A percentile compares a stretch with the other conserved stretches of the same genome.
These are phyloP conservation scores for Calocera cornea DNA, from an alignment of 768 basidiomycete species.

Conservation along the genomic window DNA sequence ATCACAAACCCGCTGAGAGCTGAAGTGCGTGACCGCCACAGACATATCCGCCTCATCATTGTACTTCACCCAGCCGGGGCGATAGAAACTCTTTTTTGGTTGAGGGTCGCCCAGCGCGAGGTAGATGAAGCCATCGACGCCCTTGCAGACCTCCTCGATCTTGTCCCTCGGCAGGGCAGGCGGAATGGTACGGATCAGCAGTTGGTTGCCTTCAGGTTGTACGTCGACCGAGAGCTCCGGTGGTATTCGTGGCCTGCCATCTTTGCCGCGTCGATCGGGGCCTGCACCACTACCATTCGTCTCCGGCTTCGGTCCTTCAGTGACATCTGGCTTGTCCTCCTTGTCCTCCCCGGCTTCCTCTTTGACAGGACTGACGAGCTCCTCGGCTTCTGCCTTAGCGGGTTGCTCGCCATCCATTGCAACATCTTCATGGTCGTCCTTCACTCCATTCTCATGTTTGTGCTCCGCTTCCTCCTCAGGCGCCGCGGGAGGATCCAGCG, in stretches of 20 bases:
- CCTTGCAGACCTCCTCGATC: slow-evolving; percentile 73
- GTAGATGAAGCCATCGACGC: slow-evolving; percentile 70
- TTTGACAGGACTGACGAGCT: not conserved
- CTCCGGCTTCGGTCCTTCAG: slow-evolving; percentile 52
- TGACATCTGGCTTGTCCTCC: slow-evolving; percentile 32
- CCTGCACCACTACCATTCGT: slow-evolving; percentile 35
- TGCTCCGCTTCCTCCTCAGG: slow-evolving; percentile 18
- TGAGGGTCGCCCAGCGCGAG: slow-evolving; percentile 84
- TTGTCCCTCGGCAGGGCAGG: slow-evolving; percentile 82
- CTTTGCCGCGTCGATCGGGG: slow-evolving; percentile 8
- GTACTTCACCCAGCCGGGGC: slow-evolving; percentile 88
- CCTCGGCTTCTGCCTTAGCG: slow-evolving; percentile 29
- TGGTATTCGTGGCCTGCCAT: slow-evolving; percentile 10
- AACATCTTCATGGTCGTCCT: slow-evolving; percentile 6
- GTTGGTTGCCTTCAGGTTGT: slow-evolving; percentile 68
- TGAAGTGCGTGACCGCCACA: slow-evolving; percentile 52
- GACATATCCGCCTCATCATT: slow-evolving; percentile 72
- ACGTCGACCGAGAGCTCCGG: slow-evolving; percentile 31
- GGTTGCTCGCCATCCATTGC: not conserved
- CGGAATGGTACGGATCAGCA: slow-evolving; percentile 90
- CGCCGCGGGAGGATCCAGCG: slow-evolving; percentile 37
- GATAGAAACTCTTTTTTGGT: slow-evolving; percentile 86
- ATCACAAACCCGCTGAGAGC: slow-evolving; percentile 64
- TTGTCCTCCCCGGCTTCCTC: slow-evolving; percentile 6
- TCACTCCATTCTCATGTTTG: not conserved